A percentile compares a stretch with the other conserved stretches of the same genome.
phyloP scores from a whole-genome alignment of 2,329 filamentous ascomycete species.

The Colletotrichum trifolii region DNA sequence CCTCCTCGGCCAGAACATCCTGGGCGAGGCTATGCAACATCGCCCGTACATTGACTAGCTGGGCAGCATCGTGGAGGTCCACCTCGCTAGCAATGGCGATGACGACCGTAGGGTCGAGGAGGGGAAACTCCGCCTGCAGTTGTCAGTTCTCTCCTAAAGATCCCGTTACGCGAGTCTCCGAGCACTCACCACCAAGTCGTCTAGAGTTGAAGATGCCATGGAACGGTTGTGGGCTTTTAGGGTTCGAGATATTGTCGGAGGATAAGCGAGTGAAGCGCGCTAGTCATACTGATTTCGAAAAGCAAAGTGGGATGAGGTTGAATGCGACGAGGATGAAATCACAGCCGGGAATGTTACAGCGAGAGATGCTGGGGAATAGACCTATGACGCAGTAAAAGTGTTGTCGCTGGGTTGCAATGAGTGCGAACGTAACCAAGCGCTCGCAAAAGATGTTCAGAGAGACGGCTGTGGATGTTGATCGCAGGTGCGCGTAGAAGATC shows the following conservation, averaged over 20 bases:
- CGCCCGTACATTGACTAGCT: slow-evolving; percentile 65
- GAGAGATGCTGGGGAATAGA: too few species aligned
- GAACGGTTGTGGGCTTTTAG: slow-evolving; percentile 10
- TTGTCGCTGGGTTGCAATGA: too few species aligned
- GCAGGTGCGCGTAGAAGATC: too few species aligned
- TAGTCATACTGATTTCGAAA: slow-evolving; percentile 23
- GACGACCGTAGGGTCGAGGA: slow-evolving; percentile 82
- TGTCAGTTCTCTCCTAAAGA: background rate
- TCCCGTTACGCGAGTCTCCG: background rate
- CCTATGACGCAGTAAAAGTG: too few species aligned
- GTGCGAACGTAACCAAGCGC: background rate
- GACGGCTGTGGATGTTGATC: too few species aligned
- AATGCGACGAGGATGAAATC: background rate
- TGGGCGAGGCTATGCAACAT: slow-evolving; percentile 74
- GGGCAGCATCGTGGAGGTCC: slow-evolving; percentile 65
- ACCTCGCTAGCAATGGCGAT: slow-evolving; percentile 81
- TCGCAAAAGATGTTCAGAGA: background rate
- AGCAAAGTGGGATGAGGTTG: background rate
- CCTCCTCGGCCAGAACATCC: slow-evolving; percentile 74
- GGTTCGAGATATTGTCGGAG: slow-evolving; percentile 33
- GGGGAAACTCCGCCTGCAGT: slow-evolving; percentile 51
- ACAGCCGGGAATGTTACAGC: too few species aligned
- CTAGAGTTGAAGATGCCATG: slow-evolving; percentile 30
- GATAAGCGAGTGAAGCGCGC: slow-evolving; percentile 21
- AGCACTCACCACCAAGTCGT: slow-evolving; percentile 31